These are phyloP conservation scores for Linum usitatissimum DNA, from an alignment of 345 rosid genomes.

Conservation along the genomic window DNA sequence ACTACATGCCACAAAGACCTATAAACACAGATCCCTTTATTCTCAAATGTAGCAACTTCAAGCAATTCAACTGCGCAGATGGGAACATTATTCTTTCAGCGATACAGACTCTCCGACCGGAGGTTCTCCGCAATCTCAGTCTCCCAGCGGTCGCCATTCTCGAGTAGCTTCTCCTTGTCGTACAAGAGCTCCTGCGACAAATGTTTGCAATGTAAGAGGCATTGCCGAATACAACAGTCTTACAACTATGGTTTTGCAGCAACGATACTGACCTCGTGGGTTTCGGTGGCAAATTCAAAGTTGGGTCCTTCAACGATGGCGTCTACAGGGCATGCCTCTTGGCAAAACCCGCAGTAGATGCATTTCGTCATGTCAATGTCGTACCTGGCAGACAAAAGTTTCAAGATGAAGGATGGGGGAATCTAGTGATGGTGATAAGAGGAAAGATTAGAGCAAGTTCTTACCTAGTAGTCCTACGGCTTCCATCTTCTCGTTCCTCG, in stretches of 20 bases:
- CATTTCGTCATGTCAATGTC: constrained; percentile 98
- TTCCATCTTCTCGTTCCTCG: constrained; percentile 97
- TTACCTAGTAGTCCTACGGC: constrained; percentile 95
- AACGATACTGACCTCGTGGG: constrained; percentile 63
- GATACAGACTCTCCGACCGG: constrained; percentile 87
- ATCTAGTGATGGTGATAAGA: neutral
- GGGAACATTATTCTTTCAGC: constrained; percentile 23
- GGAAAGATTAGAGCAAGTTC: neutral
- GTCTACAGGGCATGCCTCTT: constrained; percentile 98
- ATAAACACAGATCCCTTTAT: no score
- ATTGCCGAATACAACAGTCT: neutral
- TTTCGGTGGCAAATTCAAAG: constrained; percentile 92
- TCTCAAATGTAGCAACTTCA: no score
- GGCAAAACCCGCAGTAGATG: constrained; percentile 97
- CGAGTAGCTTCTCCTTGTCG: constrained; percentile 93
- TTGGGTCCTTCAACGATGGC: constrained; percentile 98
- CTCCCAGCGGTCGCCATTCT: constrained; percentile 97
- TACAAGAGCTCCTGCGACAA: constrained; percentile 71
- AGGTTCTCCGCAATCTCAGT: constrained; percentile 96
- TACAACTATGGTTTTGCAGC: neutral
- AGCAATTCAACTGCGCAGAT: neutral
- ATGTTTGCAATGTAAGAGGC: neutral
- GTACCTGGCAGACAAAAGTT: constrained; percentile 36
- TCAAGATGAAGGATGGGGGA: constrained; percentile 2
- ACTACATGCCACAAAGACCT: no score